Conservation (phyloP, 768 basidiomycete genomes). For the Boletus reticulatus region DNA sequence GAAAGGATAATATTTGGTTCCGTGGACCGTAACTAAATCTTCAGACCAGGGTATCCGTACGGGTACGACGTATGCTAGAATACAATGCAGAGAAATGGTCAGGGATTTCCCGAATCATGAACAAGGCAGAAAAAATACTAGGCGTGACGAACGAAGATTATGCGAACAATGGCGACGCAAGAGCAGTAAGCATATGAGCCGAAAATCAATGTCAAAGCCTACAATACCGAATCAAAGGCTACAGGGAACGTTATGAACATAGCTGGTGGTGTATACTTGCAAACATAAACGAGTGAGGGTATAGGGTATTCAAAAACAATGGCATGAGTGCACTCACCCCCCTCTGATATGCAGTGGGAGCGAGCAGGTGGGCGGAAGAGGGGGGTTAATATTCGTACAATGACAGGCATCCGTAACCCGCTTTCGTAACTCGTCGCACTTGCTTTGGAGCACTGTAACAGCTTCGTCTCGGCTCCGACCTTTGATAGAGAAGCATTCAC, state of each 20-base stretch:
- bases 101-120: neutral
- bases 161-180: slow-evolving; percentile 2
- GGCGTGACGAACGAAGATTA: slow-evolving; percentile 14
- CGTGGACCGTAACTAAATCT: neutral
- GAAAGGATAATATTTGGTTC: neutral
- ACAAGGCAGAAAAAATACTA: neutral
- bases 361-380: slow-evolving; percentile 38
- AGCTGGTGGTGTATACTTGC: slow-evolving; percentile 27
- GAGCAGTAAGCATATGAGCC: slow-evolving; percentile 9
- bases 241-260: slow-evolving; percentile 31
- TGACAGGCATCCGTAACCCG: slow-evolving; percentile 49
- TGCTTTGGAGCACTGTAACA: slow-evolving; percentile 43
- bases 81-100: slow-evolving; percentile 8
- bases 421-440: slow-evolving; percentile 48
- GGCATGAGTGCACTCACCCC: slow-evolving; percentile 17
- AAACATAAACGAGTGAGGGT: slow-evolving; percentile 25
- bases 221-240: slow-evolving; percentile 30
- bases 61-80: slow-evolving; percentile 9
- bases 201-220: slow-evolving; percentile 10
- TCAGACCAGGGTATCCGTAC: slow-evolving; percentile 17
- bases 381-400: slow-evolving; percentile 39
- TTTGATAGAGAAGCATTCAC: slow-evolving; percentile 16
- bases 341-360: slow-evolving; percentile 35
- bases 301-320: slow-evolving; percentile 14
- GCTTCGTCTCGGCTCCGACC: slow-evolving; percentile 10